Percentiles rank a stretch among this genome's conserved stretches.
Evolutionary conservation across 2,329 filamentous ascomycete genomes (phyloP).

Genomic region (Cytospora leucostoma): DNA sequence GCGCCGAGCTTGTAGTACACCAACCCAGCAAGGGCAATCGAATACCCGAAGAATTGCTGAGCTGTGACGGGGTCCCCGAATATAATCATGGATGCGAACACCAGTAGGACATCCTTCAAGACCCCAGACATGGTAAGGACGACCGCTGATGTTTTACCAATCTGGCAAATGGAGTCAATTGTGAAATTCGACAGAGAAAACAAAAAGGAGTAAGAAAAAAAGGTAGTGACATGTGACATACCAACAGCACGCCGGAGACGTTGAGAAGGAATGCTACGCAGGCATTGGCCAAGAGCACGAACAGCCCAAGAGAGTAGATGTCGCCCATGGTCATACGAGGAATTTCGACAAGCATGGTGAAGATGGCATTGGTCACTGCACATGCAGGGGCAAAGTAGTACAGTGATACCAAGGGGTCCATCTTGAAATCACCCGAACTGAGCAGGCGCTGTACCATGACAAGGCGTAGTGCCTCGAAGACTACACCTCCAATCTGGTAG

Average conservation of each 20-base stretch:
- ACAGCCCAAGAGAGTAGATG: conserved; percentile 67
- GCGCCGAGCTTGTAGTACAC: conserved; percentile 34
- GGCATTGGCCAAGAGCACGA: conserved; percentile 70
- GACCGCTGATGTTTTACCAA: conserved; percentile 73
- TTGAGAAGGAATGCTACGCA: conserved; percentile 74
- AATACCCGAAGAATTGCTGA: conserved; percentile 71
- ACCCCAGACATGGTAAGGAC: conserved; percentile 73
- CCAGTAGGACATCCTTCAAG: conserved; percentile 72
- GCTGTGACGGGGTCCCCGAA: conserved; percentile 65
- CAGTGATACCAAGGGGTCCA: conserved; percentile 79
- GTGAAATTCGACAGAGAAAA: no score
- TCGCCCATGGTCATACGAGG: conserved; percentile 65
- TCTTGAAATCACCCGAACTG: conserved; percentile 78
- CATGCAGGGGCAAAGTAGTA: conserved; percentile 84
- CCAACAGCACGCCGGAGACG: conserved; percentile 77
- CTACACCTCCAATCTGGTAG: conserved; percentile 71
- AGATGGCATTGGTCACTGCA: conserved; percentile 73
- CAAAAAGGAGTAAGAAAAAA: no score
- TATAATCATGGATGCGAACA: conserved; percentile 66
- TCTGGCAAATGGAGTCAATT: conserved; percentile 37
- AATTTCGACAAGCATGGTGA: conserved; percentile 70
- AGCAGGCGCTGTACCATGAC: conserved; percentile 77
- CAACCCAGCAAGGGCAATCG: conserved; percentile 52
- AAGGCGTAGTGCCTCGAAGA: conserved; percentile 75
- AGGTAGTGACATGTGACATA: conserved; percentile 46